A percentile compares a stretch with the other conserved stretches of the same genome.
Evolutionary conservation across 345 rosid genomes (phyloP).

Genomic region (Garcia nutans): DNA sequence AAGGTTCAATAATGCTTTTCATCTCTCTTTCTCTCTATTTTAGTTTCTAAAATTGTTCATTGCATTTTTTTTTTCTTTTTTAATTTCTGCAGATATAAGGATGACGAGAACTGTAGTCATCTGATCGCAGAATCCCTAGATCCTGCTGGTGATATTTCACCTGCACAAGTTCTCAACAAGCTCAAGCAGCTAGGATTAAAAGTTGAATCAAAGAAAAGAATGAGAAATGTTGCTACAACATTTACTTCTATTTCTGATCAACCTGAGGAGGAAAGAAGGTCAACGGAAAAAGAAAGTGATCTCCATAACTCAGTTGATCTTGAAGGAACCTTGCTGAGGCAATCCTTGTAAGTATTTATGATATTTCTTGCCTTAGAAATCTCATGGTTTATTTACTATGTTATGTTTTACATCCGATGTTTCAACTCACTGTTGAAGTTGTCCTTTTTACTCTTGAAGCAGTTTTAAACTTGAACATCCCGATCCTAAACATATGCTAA

Average conservation of each 20-base stretch:
- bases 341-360: slow-evolving; percentile 53
- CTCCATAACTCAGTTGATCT: slow-evolving; percentile 35
- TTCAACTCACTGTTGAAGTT: neutral
- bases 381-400: neutral
- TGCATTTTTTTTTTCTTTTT: slow-evolving; percentile 31
- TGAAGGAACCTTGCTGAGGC: slow-evolving; percentile 32
- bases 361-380: neutral
- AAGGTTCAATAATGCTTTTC: neutral
- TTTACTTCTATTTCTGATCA: slow-evolving; percentile 27
- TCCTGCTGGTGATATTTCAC: slow-evolving; percentile 66
- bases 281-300: slow-evolving; percentile 27
- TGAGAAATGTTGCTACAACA: slow-evolving; percentile 24
- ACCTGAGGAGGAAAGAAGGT: slow-evolving; percentile 30
- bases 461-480: slow-evolving; percentile 11
- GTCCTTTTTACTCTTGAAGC: slow-evolving; percentile 3
- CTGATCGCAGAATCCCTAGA: slow-evolving; percentile 68
- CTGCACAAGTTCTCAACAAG: slow-evolving; percentile 80
- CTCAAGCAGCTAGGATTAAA: slow-evolving; percentile 79
- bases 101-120: slow-evolving; percentile 49
- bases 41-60: slow-evolving; percentile 16
- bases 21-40: neutral
- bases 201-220: slow-evolving; percentile 52
- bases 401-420: neutral
- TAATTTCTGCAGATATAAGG: slow-evolving; percentile 62
- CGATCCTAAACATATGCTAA: neutral